phyloP scores from a whole-genome alignment of 345 rosid genomes.

The Populus alba region DNA sequence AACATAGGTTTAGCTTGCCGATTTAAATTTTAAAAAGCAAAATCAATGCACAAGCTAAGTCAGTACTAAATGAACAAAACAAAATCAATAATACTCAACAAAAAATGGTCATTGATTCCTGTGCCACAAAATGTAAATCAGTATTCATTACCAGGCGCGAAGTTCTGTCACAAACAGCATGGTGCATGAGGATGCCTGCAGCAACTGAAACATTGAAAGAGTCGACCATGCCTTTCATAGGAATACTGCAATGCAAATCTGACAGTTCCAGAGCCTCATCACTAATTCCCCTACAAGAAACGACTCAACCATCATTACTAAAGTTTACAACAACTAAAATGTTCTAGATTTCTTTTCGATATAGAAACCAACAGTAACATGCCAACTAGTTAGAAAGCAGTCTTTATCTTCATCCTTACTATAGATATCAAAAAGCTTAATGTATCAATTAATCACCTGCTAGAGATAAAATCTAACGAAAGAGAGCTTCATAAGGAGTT shows the following conservation, averaged over 20 bases:
- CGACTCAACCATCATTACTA: not conserved
- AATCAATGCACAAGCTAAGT: not conserved
- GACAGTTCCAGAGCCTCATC: constrained; percentile 73
- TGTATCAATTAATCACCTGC: too few relatives aligned
- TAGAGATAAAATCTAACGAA: too few relatives aligned
- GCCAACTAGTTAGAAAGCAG: too few relatives aligned
- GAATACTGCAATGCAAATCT: constrained; percentile 81
- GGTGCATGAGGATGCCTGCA: constrained; percentile 91
- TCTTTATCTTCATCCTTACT: too few relatives aligned
- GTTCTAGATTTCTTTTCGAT: too few relatives aligned
- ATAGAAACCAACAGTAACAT: too few relatives aligned
- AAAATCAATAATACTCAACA: not conserved
- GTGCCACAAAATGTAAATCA: not conserved
- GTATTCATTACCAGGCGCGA: constrained; percentile 58
- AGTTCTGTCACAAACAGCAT: constrained; percentile 77
- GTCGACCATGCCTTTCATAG: constrained; percentile 98
- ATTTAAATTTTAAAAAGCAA: too few relatives aligned
- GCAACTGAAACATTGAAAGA: constrained; percentile 97
- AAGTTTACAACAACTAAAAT: not conserved
- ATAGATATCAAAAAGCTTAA: too few relatives aligned
- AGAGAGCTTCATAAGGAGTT: too few relatives aligned
- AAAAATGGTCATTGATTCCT: not conserved
- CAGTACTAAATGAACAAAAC: not conserved
- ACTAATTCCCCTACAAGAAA: constrained; percentile 73
- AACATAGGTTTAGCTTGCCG: too few relatives aligned